phyloP scores from a whole-genome alignment of 2,329 filamentous ascomycete genomes.

The Drechslerella dactyloides region DNA sequence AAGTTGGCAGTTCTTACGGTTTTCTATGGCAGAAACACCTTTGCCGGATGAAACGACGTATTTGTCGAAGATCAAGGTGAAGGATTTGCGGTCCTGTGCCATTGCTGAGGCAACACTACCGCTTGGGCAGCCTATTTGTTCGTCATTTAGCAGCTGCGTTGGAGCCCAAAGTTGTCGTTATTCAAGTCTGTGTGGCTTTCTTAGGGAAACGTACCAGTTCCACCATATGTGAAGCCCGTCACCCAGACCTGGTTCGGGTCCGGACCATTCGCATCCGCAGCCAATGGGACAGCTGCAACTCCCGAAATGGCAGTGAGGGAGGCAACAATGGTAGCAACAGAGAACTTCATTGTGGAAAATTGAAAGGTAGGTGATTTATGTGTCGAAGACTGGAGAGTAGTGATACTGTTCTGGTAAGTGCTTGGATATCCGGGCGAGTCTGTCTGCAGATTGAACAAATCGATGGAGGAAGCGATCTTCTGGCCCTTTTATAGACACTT shows the following conservation, averaged over 20 bases:
- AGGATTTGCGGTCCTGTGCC: constrained; percentile 59
- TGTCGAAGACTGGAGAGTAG: constrained; percentile 7
- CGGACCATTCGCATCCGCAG: too few species aligned
- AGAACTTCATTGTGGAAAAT: constrained; percentile 50
- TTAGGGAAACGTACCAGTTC: constrained; percentile 52
- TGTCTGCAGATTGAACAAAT: constrained; percentile 27
- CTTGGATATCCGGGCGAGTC: constrained; percentile 25
- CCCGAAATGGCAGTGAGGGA: constrained; percentile 52
- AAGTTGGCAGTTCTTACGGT: constrained; percentile 65
- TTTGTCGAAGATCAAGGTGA: constrained; percentile 64
- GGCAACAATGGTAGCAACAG: constrained; percentile 52
- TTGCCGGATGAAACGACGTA: constrained; percentile 64
- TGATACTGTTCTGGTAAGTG: constrained; percentile 1
- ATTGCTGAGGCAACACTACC: constrained; percentile 59
- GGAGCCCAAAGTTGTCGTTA: neutral
- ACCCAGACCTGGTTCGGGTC: constrained; percentile 59
- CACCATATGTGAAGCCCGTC: constrained; percentile 60
- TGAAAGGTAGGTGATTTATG: neutral
- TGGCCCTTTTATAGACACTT: constrained; percentile 45
- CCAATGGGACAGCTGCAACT: constrained; percentile 51
- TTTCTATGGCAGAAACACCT: constrained; percentile 59
- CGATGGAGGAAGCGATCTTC: constrained; percentile 30
- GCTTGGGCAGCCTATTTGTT: constrained; percentile 60
- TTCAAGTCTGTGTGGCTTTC: neutral
- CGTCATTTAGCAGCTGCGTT: neutral